Conservation (phyloP, 2,329 filamentous ascomycete genomes). For the Triangularia setosa region DNA sequence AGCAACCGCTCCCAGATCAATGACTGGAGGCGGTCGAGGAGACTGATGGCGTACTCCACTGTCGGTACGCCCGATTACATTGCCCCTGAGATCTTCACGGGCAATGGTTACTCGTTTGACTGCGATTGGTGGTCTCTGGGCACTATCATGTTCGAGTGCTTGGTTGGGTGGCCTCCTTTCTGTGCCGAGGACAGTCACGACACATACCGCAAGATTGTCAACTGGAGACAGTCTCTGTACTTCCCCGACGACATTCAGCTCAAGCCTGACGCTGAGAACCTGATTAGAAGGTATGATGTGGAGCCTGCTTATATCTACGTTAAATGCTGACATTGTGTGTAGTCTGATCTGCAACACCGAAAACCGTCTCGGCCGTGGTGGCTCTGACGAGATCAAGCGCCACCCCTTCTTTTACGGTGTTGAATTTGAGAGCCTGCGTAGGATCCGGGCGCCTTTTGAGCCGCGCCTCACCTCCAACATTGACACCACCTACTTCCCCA, state of each 20-base stretch:
- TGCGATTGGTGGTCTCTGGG: constrained; percentile 99
- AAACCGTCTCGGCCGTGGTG: constrained; percentile 81
- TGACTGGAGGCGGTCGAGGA: constrained; percentile 93
- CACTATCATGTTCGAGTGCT: constrained; percentile 99
- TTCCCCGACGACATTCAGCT: constrained; percentile 95
- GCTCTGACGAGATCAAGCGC: constrained; percentile 86
- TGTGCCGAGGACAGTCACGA: constrained; percentile 97
- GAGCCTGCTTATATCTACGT: background rate
- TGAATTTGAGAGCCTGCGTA: constrained; percentile 86
- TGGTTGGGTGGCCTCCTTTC: constrained; percentile 98
- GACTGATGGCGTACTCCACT: constrained; percentile 95
- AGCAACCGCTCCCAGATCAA: constrained; percentile 98
- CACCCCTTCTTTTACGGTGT: constrained; percentile 97
- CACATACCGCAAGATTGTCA: constrained; percentile 98
- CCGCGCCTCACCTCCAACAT: constrained; percentile 89
- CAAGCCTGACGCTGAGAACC: constrained; percentile 81
- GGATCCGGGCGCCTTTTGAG: constrained; percentile 93
- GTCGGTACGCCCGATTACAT: constrained; percentile 99
- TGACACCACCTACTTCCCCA: constrained; percentile 98
- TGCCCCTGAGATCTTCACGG: constrained; percentile 95
- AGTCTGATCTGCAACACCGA: constrained; percentile 93
- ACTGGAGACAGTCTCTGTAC: constrained; percentile 92
- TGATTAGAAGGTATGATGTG: constrained; percentile 75
- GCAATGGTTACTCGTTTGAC: constrained; percentile 91
- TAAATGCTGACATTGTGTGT: background rate